Base-by-base conservation (phyloP, 2,329 filamentous ascomycete species). In the Zarea fungicola region DNA sequence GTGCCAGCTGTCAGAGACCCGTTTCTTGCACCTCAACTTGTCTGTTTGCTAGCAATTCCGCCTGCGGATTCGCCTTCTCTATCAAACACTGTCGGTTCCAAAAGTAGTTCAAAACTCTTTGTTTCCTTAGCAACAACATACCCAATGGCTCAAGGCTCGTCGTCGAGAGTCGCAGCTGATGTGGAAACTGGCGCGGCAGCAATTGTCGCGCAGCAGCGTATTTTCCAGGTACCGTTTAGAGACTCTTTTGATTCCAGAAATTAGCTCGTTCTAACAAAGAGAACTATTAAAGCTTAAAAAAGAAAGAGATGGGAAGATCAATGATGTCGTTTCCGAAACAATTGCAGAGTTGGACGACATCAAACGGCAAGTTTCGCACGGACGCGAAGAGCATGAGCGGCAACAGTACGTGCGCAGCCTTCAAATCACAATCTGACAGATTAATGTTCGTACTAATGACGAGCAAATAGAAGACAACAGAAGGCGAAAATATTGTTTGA, bases 171-270 rank as follows among this genome's bases (percentile, higher is more conserved):
- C 18, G 16, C 45, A 14, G 31, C 29, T 28, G 31, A 49, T 31
- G 41, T 21, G 9, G 46, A 37, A 13, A 37, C 22, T 6, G 25
- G 31, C 14, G n/a, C 55, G 11, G 34, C 57, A n/a, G 54, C 60
- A 2, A 37, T 61, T 11, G 52, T 58, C 42, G 55, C 58, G 3
- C 61, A 66, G 19, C 54, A 58, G n/a, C 59, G 59, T 6, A 58
- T 66, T 22, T 25, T 53, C 2, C 52, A 60, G 54, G 64, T 61
- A 52, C 8, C n/a, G n/a, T n/a, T n/a, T n/a, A n/a, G n/a, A n/a
- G n/a, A n/a, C n/a, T n/a, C n/a, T n/a, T n/a, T n/a, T n/a, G n/a
- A n/a, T n/a, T n/a, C n/a, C 19, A 14, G 21, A 6, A n/a, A 2
- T 10, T 34, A 3, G 14, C 41, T 45, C n/a, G 13, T 11, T 26